Evolutionary conservation across 2,329 filamentous ascomycete genomes (phyloP).

Genomic region (Ceratocystis harringtonii): DNA sequence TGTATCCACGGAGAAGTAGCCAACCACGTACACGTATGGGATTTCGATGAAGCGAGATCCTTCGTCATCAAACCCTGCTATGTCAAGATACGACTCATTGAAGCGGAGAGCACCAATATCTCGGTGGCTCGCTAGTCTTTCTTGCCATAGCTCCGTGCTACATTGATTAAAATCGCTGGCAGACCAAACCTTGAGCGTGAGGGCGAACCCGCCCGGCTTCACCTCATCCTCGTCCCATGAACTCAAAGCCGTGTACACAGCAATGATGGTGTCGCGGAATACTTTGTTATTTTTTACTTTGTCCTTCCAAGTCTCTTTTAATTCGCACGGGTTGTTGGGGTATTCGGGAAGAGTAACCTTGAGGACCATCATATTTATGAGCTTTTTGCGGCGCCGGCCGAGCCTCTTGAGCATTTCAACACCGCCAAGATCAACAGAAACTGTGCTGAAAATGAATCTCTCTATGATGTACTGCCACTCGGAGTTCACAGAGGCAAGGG

Average conservation of each 20-base stretch:
- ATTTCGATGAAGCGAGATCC: slow-evolving; percentile 39
- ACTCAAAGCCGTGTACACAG: slow-evolving; percentile 16
- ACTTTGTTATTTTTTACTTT: slow-evolving; percentile 16
- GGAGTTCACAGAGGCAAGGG: slow-evolving; percentile 12
- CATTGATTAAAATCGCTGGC: slow-evolving; percentile 20
- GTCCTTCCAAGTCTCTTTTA: slow-evolving; percentile 18
- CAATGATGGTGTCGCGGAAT: slow-evolving; percentile 13
- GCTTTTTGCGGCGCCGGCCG: slow-evolving; percentile 4
- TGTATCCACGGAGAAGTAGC: slow-evolving; percentile 18
- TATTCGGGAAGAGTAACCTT: slow-evolving; percentile 14
- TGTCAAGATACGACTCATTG: slow-evolving; percentile 45
- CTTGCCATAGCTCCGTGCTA: slow-evolving; percentile 18
- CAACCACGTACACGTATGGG: slow-evolving; percentile 29
- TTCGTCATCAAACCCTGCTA: slow-evolving; percentile 48
- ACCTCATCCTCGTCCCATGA: slow-evolving; percentile 18
- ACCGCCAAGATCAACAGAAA: slow-evolving; percentile 9
- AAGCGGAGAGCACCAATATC: slow-evolving; percentile 20
- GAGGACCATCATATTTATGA: slow-evolving; percentile 13
- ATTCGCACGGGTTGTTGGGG: slow-evolving; percentile 9
- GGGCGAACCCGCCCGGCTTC: slow-evolving; percentile 17
- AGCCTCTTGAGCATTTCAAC: slow-evolving; percentile 8
- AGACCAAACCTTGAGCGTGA: slow-evolving; percentile 18
- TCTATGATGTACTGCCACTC: slow-evolving; percentile 18
- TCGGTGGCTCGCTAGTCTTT: slow-evolving; percentile 18
- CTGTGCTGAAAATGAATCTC: slow-evolving; percentile 12